Evolutionary conservation across 305 asterid species (phyloP), one percentile per base, ranked within the genome.

Genomic region (Andrographis paniculata): DNA sequence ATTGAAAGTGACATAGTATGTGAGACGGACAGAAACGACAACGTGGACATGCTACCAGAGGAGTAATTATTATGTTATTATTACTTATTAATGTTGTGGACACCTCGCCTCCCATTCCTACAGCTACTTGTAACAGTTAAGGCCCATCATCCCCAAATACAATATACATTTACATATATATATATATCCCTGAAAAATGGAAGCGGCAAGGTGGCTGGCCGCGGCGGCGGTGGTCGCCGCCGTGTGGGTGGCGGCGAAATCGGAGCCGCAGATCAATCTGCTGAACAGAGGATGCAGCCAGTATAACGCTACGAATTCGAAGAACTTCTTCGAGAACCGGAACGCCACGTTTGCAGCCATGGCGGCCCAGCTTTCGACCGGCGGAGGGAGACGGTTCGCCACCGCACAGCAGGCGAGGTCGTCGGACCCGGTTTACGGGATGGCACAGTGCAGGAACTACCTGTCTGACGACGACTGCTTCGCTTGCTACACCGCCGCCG

Each of bases 381-480:
- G 53, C 35, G n/a, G n/a, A n/a, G 55, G 51, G 14, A 56, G 44
- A 36, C 65, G 50, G 43, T 87, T 87, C 54, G 94, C 92, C 17
- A 84, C 86, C 12, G 78, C 84, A 14, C 69, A 74, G 66, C 76
- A 63, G 59, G 56, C 73, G 38, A 69, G 82, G 53, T 67, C 73
- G 0, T 68, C 84, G 43, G 70, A 73, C 55, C 87, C 97, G 14
- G 83, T 60, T 14, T 84, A 77, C 62, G 89, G 69, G 17, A 71
- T 84, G 97, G 77, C 44, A 47, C 94, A 81, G 67, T 88, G 95
- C 73, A 63, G 95, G 52, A 65, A 84, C 35, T 88, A 88, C 55
- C 58, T 84, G 50, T 66, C 89, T 14, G 33, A n/a, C 14, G 31
- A 53, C 3, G 89, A 82, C 59, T 88, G 97, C 60, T 54, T 88